Evolutionary conservation across 2,329 filamentous ascomycete species (phyloP).

Genomic region (Scytalidium sp.): DNA sequence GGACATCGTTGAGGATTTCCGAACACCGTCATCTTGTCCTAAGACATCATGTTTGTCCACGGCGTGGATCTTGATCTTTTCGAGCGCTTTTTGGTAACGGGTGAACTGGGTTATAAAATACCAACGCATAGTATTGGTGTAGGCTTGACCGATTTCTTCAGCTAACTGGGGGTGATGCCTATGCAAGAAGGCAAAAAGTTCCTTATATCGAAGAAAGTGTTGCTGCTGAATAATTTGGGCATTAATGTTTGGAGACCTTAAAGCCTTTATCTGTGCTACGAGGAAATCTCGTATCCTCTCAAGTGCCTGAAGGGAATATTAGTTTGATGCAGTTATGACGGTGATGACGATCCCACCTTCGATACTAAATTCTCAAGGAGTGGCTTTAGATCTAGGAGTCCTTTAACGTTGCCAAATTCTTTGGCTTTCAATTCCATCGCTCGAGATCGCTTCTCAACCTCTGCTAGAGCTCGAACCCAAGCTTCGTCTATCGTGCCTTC

Average conservation of each 20-base stretch:
- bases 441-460: slow-evolving; percentile 76
- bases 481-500: slow-evolving; percentile 87
- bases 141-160: slow-evolving; percentile 87
- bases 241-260: slow-evolving; percentile 94
- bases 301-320: slow-evolving; percentile 57
- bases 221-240: slow-evolving; percentile 96
- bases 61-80: slow-evolving; percentile 78
- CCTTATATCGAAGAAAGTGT: slow-evolving; percentile 83
- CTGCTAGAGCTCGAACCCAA: slow-evolving; percentile 79
- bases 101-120: slow-evolving; percentile 92
- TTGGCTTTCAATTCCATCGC: slow-evolving; percentile 66
- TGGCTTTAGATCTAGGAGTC: slow-evolving; percentile 78
- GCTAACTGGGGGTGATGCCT: slow-evolving; percentile 79
- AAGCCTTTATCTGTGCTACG: slow-evolving; percentile 88
- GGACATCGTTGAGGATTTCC: slow-evolving; percentile 59
- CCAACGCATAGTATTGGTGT: slow-evolving; percentile 98
- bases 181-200: slow-evolving; percentile 81
- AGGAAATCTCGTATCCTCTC: slow-evolving; percentile 93
- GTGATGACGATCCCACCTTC: slow-evolving; percentile 51
- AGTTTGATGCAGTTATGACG: slow-evolving; percentile 2
- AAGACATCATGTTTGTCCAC: slow-evolving; percentile 83
- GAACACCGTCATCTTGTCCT: slow-evolving; percentile 70
- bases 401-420: slow-evolving; percentile 64
- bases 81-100: slow-evolving; percentile 79
- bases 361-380: slow-evolving; percentile 79